Percentiles rank a stretch among this genome's conserved stretches.
phyloP scores from a whole-genome alignment of 176 grass and related monocot genomes.

The Alopecurus myosuroides region DNA sequence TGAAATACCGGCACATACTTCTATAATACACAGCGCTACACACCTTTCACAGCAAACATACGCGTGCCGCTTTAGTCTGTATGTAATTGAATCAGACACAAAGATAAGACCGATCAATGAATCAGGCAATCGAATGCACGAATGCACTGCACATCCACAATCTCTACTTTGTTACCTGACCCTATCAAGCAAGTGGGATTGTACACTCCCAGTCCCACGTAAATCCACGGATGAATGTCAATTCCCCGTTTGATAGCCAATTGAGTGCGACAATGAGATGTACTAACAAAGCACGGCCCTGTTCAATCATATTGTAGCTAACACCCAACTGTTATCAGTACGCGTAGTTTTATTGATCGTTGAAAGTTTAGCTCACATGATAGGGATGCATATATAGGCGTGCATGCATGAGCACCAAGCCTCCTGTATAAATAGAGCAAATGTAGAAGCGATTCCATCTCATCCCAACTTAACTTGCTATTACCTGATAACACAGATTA shows the following conservation, averaged over 20 bases:
- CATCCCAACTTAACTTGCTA: neutral
- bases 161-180: neutral
- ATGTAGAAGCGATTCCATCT: neutral
- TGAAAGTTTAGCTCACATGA: neutral
- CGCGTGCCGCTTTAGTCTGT: too few species aligned
- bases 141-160: neutral
- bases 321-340: neutral
- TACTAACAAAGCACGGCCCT: neutral
- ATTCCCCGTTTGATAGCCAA: slow-evolving; percentile 8
- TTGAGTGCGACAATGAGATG: slow-evolving; percentile 4
- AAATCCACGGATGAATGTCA: neutral
- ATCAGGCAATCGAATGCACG: neutral
- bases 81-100: neutral
- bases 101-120: neutral
- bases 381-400: too few species aligned
- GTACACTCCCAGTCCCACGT: neutral
- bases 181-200: neutral
- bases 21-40: too few species aligned
- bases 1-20: too few species aligned
- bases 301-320: neutral
- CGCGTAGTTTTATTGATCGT: neutral
- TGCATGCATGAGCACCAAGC: neutral
- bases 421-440: slow-evolving; percentile 20
- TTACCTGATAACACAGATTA: neutral
- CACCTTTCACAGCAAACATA: too few species aligned